Percentiles rank a stretch among this genome's conserved stretches.
Evolutionary conservation across 768 basidiomycete genomes (phyloP).

Genomic region (Agrocybe chaxingu): DNA sequence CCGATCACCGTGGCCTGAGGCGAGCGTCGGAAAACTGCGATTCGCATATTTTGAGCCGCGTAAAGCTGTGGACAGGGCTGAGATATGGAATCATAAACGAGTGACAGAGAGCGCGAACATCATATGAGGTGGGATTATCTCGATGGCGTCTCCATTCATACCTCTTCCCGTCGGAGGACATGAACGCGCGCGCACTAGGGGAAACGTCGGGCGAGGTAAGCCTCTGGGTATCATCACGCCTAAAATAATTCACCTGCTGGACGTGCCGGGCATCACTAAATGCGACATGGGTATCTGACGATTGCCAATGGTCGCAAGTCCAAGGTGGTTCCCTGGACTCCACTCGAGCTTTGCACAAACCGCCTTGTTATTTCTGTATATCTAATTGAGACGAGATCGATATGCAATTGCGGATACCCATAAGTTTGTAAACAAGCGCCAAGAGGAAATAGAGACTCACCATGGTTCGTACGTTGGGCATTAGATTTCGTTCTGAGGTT

Average conservation of each 20-base stretch:
- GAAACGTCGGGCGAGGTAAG: slow-evolving; percentile 1
- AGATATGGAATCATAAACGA: neutral
- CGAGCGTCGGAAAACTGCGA: slow-evolving; percentile 59
- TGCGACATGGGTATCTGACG: slow-evolving; percentile 60
- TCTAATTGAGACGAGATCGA: slow-evolving; percentile 17
- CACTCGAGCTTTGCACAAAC: slow-evolving; percentile 48
- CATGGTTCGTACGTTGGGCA: slow-evolving; percentile 44
- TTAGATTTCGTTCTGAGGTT: slow-evolving; percentile 45
- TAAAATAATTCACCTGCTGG: slow-evolving; percentile 37
- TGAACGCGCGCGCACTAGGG: slow-evolving; percentile 58
- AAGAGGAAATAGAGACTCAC: slow-evolving; percentile 29
- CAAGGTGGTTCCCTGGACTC: slow-evolving; percentile 50
- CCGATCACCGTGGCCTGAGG: slow-evolving; percentile 56
- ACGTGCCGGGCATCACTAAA: slow-evolving; percentile 53
- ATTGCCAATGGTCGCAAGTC: slow-evolving; percentile 52
- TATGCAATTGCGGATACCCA: slow-evolving; percentile 4
- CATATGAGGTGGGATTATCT: slow-evolving; percentile 51
- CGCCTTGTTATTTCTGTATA: slow-evolving; percentile 46
- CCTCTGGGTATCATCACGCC: no score
- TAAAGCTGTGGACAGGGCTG: slow-evolving; percentile 35
- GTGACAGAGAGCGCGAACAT: slow-evolving; percentile 41
- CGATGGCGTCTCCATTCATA: slow-evolving; percentile 65
- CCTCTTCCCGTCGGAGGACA: slow-evolving; percentile 49
- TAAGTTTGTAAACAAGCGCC: slow-evolving; percentile 13
- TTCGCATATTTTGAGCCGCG: slow-evolving; percentile 42